Base-by-base conservation (phyloP, 148 eudicot species). In the Vaccinium darrowii region DNA sequence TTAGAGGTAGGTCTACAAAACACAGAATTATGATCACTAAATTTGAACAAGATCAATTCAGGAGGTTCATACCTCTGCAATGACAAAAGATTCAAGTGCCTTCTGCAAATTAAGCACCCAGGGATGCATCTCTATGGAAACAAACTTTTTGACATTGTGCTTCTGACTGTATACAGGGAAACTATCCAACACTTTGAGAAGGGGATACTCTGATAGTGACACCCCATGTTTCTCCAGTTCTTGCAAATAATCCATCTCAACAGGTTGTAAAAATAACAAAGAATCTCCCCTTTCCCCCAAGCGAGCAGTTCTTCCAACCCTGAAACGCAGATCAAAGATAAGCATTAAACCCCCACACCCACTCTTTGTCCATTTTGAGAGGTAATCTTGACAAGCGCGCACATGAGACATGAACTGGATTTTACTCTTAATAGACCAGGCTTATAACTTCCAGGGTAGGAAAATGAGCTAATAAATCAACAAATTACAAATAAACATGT, bases 271-370 rank as follows among this genome's bases (percentile, higher is more conserved):
- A 88, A 97, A 97, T 85, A 97, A 88, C 81, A 97, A 83, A 60
- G 99, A 93, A 72, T 97, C 96, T 54, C 99, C 99, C 89, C 82
- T 95, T 87, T 94, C 92, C 69, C 99, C 99, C 89, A 95, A 86
- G 79, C 99, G 98, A 88, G 99, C 99, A 67, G 98, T 97, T 92
- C 99, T 92, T 88, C 99, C 99, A 36, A 97, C 99, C 91, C 99
- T 97, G 92, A 81, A 90, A 76, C 39, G 82, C 78, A 81, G 25
- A 53, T 88, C 74, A 78, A 77, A 8, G 81, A 36, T 82, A 86
- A 86, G 50, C 82, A 84, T 47, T 47, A 69, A 23, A 52, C 74
- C 23, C 36, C 50, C 56, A 57, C 51, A 21, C 43, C 2, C 51
- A 21, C 43, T 5, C 5, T 19, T 11, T 27, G 60, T 33, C 49